Base-by-base conservation (phyloP, 2,329 filamentous ascomycete genomes). In the Botrytis galanthina region DNA sequence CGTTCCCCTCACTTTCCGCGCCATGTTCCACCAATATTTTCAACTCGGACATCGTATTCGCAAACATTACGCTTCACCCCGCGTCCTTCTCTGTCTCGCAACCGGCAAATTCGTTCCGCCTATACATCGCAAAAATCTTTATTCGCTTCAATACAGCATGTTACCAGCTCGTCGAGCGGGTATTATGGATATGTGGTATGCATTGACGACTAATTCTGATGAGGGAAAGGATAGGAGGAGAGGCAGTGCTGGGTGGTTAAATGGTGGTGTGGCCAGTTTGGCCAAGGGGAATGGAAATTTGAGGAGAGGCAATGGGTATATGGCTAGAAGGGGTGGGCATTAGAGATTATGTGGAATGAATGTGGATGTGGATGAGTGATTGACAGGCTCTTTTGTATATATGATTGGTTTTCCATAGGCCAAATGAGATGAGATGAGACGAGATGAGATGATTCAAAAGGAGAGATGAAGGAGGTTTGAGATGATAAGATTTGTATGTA, bases 81-180 rank as follows among this genome's bases (percentile, higher is more conserved):
- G 91, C 22, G 97, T 99, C 32, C 88, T 98, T 66, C 87, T 97
- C 57, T 96, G 94, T 79, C 90, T 99, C 2, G 86, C 95, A 37
- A 97, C 94, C 0, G 96, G 96, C 74, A 93, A 92, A 75, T 98
- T 98, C 77, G 94, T 98, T 2, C 96, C 95, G 20, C 95, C 97
- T 0, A 97, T 99, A 67, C 95, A 98, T 81, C 89, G 97, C 70
- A 95, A 95, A 80, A 97, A 96, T 80, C 86, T 99, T 69, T 99
- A 99, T 83, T 97, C 94, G 78, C 86, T 99, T 79, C 96, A 99
- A 83, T 99, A 99, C 83, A 97, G 94, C 84, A 98, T 98, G 94
- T 87, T 99, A 59, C 97, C 97, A 0, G 92, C 93, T 12, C 88
- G 89, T 71, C 86, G 97, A 62, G 92, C 93, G 0, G 90, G 91